Evolutionary conservation across 495 filamentous ascomycete genomes (phyloP), one percentile per base, ranked within the genome.

Genomic region (Bacidia rubella): DNA sequence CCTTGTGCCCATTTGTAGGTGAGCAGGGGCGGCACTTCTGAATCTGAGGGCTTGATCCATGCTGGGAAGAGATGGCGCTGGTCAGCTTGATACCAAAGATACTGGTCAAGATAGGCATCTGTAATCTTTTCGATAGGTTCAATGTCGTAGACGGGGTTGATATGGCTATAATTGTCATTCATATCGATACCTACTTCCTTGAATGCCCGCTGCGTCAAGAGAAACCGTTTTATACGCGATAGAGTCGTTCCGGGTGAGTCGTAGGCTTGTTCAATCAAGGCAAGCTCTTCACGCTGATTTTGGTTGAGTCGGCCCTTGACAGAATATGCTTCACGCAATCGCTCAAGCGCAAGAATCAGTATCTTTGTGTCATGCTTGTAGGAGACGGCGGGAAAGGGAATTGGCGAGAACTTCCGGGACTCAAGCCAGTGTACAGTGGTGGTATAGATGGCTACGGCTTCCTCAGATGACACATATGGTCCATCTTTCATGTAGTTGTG

Each of bases 281-380:
- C 93, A 55, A 99, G 72, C 69, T 99, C 93, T 65, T 97, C 93
- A 63, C 93, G 81, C 68, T 99, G 93, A 62, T 87, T 95, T 68
- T 99, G 93, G 61, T 99, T 99, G 35, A 99, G 73, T 49, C 93
- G 76, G 32, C 93, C 93, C 66, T 99, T 99, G 42, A 97, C 94
- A 9, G 89, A 95, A 69, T 99, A 99, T 12, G 93, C 87, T 65
- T 99, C 93, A 52, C 93, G 80, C 35, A 99, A 68, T 43, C 93
- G 81, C 69, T 99, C 93, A 19, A 99, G 76, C 3, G 93, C 93
- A 53, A 99, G 75, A 62, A 99, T 99, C 48, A 99, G 70, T 56
- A 99, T 99, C 68, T 99, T 99, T 21, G 93, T 99, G 63, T 99
- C 93, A 62, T 99, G 93, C 72, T 99, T 99, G 74, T 99, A 99